Percentiles rank a stretch among this genome's conserved stretches.
These are phyloP conservation scores for Fusarium burgessii DNA, from an alignment of 2,329 filamentous ascomycete species.

Conservation along the genomic window DNA sequence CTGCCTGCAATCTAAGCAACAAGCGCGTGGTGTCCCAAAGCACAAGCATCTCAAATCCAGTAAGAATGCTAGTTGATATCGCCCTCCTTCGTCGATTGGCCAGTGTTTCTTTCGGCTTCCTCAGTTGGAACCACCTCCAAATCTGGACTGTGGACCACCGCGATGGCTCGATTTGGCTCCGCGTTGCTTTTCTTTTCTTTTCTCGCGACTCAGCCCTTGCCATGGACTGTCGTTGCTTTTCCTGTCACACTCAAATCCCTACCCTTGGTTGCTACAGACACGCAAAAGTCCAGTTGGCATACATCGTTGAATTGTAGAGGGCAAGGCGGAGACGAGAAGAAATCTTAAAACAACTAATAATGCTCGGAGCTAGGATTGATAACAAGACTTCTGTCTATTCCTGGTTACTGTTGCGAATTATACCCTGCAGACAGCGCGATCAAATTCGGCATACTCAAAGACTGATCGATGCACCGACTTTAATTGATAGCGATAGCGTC, in stretches of 20 bases:
- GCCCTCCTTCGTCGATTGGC: conserved; percentile 43
- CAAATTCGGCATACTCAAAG: conserved; percentile 27
- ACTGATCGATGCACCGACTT: conserved; percentile 26
- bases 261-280: conserved; percentile 10
- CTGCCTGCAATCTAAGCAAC: conserved; percentile 32
- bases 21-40: conserved; percentile 14
- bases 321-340: neutral
- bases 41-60: conserved; percentile 23
- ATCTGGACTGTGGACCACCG: conserved; percentile 35
- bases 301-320: neutral
- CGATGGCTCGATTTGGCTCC: conserved; percentile 37
- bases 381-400: conserved; percentile 8
- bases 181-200: conserved; percentile 39
- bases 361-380: neutral
- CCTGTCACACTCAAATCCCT: conserved; percentile 10
- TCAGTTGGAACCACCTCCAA: conserved; percentile 37
- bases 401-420: conserved; percentile 15
- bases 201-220: conserved; percentile 10
- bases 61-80: conserved; percentile 26
- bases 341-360: conserved; percentile 23
- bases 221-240: conserved; percentile 36
- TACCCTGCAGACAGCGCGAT: conserved; percentile 25
- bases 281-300: conserved; percentile 8
- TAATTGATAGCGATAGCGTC: conserved; percentile 28
- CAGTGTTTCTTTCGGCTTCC: conserved; percentile 28